phyloP scores from a whole-genome alignment of 2,329 filamentous ascomycete species.

The Xylariaceae sp. region DNA sequence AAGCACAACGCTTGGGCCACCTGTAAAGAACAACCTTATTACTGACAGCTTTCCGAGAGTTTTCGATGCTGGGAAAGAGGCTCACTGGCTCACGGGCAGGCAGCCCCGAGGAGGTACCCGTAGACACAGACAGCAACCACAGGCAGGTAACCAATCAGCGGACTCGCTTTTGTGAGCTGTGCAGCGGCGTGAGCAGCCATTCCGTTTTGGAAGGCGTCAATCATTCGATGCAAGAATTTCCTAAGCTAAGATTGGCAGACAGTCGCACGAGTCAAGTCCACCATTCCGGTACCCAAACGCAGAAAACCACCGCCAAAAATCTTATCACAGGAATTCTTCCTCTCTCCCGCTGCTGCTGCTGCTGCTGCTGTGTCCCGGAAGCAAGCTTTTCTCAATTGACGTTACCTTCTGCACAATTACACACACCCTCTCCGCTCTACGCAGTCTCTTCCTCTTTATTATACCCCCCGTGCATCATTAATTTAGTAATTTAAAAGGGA shows the following conservation, averaged over 20 bases:
- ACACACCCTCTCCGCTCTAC: slow-evolving; percentile 10
- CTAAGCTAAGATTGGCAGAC: neutral
- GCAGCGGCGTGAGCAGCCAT: too few species aligned
- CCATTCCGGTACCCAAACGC: too few species aligned
- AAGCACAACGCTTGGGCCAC: neutral
- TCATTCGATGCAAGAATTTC: neutral
- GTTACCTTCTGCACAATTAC: neutral
- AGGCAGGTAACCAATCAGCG: neutral
- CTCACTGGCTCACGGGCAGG: too few species aligned
- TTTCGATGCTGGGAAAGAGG: too few species aligned
- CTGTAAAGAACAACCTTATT: neutral
- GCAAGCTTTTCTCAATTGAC: slow-evolving; percentile 1
- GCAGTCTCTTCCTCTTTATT: neutral
- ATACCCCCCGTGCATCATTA: neutral
- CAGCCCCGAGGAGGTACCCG: too few species aligned
- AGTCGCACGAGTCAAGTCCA: neutral
- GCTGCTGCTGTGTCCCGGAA: neutral
- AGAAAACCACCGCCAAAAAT: neutral
- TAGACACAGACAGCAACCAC: too few species aligned
- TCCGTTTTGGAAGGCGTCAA: neutral
- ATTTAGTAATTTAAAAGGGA: too few species aligned
- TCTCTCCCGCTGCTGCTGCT: too few species aligned
- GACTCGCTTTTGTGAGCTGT: neutral
- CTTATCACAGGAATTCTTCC: neutral
- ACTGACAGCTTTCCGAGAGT: neutral